Evolutionary conservation across 805 yeast genomes (phyloP), one percentile per base, ranked within the genome.

Genomic region (Ogataea pini): DNA sequence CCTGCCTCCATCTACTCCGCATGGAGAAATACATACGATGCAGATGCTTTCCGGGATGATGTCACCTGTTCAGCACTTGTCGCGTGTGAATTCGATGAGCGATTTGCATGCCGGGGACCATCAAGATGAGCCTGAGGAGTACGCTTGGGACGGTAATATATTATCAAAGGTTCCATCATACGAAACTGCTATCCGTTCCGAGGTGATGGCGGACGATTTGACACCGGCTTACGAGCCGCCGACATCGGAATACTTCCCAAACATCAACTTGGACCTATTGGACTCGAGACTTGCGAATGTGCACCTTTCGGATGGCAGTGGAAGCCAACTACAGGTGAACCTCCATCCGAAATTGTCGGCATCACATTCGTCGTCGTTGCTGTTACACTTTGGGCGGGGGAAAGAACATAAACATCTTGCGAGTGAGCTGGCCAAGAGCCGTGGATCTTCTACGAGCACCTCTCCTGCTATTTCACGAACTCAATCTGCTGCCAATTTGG

Each of bases 121-220:
- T 25, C 25, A 36, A 7, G 52, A 49, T 3, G 51, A 39, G 8
- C 12, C 37, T 14, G 48, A 49, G 5, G 46, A 43, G 9, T 5
- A 25, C 4, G 37, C 13, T 12, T 58, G 61, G 61, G 58, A 55
- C 37, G 57, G 53, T 9, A 44, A 48, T 2, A 44, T 48, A 12
- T 46, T 60, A 54, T 82, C 86, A 17, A 71, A 80, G 42, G 96
- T 92, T 6, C 98, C 98, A 0, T 82, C 96, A 0, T 92, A 92
- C 66, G 77, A 76, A 7, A 83, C 86, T 27, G 97, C 98, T 0
- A 67, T 90, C 64, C 79, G 78, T 58, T 66, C 79, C 2, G 82
- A 76, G 39, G 57, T 54, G 6, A 70, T 68, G 5, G 76, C 71
- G 3, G 77, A 72, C 17, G 80, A 78, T 44, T 67, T 85, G 20